A percentile compares a stretch with the other conserved stretches of the same genome.
phyloP scores from a whole-genome alignment of 2,329 filamentous ascomycete species.

The Tothia fuscella region DNA sequence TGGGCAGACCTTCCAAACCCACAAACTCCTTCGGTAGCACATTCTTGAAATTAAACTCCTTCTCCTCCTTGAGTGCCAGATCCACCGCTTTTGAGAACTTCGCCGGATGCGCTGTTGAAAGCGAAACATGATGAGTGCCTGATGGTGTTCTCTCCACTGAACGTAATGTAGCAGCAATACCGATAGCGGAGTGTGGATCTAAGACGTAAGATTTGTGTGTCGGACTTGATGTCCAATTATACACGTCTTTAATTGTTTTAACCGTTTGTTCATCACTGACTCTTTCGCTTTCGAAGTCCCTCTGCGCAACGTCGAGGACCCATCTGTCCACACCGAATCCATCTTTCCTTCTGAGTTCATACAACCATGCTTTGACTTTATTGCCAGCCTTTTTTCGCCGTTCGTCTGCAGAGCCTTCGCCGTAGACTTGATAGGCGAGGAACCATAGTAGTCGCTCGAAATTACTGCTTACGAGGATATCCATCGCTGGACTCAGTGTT shows the following conservation, averaged over 20 bases:
- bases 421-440: constrained; percentile 61
- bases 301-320: constrained; percentile 58
- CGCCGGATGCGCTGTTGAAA: constrained; percentile 89
- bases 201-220: constrained; percentile 56
- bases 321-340: constrained; percentile 70
- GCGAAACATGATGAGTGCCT: constrained; percentile 57
- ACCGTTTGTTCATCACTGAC: constrained; percentile 43
- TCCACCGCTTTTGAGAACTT: constrained; percentile 87
- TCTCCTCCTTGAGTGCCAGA: constrained; percentile 56
- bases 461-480: constrained; percentile 91
- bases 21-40: constrained; percentile 74
- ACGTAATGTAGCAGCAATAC: constrained; percentile 62
- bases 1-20: constrained; percentile 65
- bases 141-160: constrained; percentile 32
- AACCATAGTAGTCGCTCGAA: constrained; percentile 96
- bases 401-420: constrained; percentile 26
- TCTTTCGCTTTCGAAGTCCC: constrained; percentile 69
- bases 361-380: constrained; percentile 67
- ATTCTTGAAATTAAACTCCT: constrained; percentile 64
- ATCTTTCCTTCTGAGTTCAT: constrained; percentile 66
- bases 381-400: constrained; percentile 47
- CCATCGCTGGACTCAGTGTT: constrained; percentile 91
- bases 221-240: constrained; percentile 22
- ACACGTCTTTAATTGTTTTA: constrained; percentile 33
- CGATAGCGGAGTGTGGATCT: constrained; percentile 87